Conservation (phyloP, 345 rosid genomes). For the Rhodamnia argentea region DNA sequence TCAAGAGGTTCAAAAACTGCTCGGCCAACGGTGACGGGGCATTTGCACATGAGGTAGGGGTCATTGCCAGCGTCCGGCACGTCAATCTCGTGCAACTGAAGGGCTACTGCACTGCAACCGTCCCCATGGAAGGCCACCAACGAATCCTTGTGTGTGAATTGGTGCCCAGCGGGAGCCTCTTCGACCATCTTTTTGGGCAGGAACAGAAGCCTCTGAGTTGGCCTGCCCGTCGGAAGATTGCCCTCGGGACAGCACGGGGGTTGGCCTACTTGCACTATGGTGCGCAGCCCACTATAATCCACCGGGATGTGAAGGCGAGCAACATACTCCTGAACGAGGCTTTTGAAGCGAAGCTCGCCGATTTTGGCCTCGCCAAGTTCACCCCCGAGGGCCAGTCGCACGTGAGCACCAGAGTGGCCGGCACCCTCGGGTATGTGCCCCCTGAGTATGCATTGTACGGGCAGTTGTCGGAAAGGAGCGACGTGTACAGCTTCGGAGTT, state of each 20-base stretch:
- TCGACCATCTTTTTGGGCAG: conserved; percentile 65
- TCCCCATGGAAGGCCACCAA: conserved; percentile 65
- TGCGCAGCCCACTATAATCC: conserved; percentile 62
- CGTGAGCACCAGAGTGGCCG: conserved; percentile 77
- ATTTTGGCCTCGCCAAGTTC: conserved; percentile 82
- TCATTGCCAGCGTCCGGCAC: conserved; percentile 75
- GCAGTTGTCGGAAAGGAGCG: conserved; percentile 68
- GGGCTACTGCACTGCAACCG: conserved; percentile 72
- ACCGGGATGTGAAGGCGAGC: conserved; percentile 73
- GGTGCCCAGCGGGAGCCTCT: conserved; percentile 58
- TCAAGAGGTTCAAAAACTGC: conserved; percentile 86
- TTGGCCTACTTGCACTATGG: conserved; percentile 72
- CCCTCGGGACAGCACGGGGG: conserved; percentile 69
- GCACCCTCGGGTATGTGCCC: conserved; percentile 86
- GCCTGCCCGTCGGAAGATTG: conserved; percentile 69
- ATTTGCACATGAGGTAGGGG: conserved; percentile 72
- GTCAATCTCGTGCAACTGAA: conserved; percentile 70
- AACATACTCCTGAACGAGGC: conserved; percentile 74
- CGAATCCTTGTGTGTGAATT: conserved; percentile 82
- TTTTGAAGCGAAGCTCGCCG: conserved; percentile 68
- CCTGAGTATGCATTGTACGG: conserved; percentile 88
- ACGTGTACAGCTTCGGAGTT: conserved; percentile 77
- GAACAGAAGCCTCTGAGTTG: conserved; percentile 38
- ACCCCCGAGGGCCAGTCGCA: conserved; percentile 71
- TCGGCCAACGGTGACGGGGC: conserved; percentile 45